These are phyloP conservation scores for Vigna mungo DNA, from an alignment of 306 rosid species.

Conservation along the genomic window DNA sequence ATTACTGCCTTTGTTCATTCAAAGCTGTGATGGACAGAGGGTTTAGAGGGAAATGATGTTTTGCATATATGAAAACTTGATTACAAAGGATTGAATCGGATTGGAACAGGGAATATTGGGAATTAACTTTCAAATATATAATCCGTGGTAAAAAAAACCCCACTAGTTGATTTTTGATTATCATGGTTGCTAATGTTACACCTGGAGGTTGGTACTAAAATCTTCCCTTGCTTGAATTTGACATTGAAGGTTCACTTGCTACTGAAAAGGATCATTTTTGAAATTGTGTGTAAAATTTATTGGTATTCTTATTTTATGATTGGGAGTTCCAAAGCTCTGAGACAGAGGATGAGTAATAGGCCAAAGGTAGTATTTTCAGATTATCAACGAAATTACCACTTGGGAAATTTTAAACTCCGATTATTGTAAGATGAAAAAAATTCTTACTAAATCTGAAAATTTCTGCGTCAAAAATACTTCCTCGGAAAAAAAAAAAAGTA, in stretches of 20 bases:
- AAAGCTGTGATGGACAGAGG: constrained; percentile 50
- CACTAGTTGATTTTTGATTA: constrained; percentile 53
- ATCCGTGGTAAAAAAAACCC: constrained; percentile 45
- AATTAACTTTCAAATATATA: constrained; percentile 40
- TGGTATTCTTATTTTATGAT: neutral
- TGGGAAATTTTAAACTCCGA: no score
- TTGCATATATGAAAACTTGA: constrained; percentile 50
- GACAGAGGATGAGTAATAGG: no score
- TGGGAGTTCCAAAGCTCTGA: neutral
- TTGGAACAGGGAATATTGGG: constrained; percentile 46
- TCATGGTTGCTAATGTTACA: constrained; percentile 44
- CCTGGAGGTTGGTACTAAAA: constrained; percentile 8
- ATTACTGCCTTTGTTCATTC: constrained; percentile 53
- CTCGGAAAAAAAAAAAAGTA: no score
- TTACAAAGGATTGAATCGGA: constrained; percentile 49
- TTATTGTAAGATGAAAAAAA: no score
- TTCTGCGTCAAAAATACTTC: no score
- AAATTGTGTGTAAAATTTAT: neutral
- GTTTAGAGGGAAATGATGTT: constrained; percentile 48
- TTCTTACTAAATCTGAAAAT: no score
- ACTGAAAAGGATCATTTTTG: neutral
- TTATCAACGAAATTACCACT: no score
- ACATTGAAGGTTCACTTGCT: constrained; percentile 14
- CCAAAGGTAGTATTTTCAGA: no score
- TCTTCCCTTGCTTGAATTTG: constrained; percentile 14